Percentiles rank a stretch among this genome's conserved stretches.
Evolutionary conservation across 1,284 basidiomycete species (phyloP).

Genomic region (Ustilago trichophora): DNA sequence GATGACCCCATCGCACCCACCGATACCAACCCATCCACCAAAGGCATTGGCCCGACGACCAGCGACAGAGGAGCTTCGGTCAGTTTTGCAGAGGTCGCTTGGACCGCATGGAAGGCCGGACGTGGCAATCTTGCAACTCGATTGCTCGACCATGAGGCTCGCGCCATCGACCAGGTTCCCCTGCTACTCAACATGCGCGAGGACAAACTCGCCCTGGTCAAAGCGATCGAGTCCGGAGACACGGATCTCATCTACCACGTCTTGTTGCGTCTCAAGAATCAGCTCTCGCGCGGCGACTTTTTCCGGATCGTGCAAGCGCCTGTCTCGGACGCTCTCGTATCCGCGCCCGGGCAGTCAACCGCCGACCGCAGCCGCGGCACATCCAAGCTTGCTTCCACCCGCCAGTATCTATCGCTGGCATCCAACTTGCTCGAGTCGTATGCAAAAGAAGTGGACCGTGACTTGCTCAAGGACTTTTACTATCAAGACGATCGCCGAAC

Average conservation of each 20-base stretch:
- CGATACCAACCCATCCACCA: not conserved
- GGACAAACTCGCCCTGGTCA: slow-evolving; percentile 84
- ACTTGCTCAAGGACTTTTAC: slow-evolving; percentile 93
- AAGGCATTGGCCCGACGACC: not conserved
- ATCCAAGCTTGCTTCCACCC: slow-evolving; percentile 29
- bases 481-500: slow-evolving; percentile 95
- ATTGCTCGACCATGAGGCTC: slow-evolving; percentile 89
- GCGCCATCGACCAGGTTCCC: slow-evolving; percentile 91
- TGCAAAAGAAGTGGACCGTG: slow-evolving; percentile 72
- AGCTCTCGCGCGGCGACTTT: slow-evolving; percentile 87
- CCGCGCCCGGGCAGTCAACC: not conserved
- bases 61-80: slow-evolving; percentile 68
- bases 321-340: slow-evolving; percentile 34
- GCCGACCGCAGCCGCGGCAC: slow-evolving; percentile 3
- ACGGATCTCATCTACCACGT: slow-evolving; percentile 75
- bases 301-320: slow-evolving; percentile 84
- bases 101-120: slow-evolving; percentile 91
- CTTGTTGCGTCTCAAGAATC: slow-evolving; percentile 71
- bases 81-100: slow-evolving; percentile 93
- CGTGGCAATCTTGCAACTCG: slow-evolving; percentile 83
- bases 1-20: slow-evolving; percentile 5
- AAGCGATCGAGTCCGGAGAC: slow-evolving; percentile 93
- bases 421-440: slow-evolving; percentile 59
- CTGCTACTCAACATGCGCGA: slow-evolving; percentile 92
- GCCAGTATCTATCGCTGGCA: slow-evolving; percentile 51